Base-by-base conservation (phyloP, 2,329 filamentous ascomycete species). In the Phyllachora maydis region DNA sequence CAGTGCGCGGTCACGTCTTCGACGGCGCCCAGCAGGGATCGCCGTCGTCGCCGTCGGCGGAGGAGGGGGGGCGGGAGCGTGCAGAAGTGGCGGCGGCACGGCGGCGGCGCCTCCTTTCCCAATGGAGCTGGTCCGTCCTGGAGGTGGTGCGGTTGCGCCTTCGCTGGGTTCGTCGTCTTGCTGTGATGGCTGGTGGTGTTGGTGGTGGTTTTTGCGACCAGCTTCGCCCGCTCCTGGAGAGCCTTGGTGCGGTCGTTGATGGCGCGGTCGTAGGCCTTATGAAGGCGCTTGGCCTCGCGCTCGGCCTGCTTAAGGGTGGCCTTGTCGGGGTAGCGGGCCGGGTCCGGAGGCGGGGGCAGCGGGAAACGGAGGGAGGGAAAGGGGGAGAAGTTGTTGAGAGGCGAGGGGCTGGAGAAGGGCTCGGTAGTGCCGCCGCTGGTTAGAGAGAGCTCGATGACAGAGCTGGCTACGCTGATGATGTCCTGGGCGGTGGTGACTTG, bases 1-100 rank as follows among this genome's bases (percentile, higher is more conserved):
- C 78, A 85, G 42, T 91, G 82, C 7, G 82, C 83, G 5, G 66
- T 70, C 1, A 91, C 75, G 45, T 91, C 78, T 39, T 91, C 82
- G 30, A 88, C 68, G 24, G 68, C 70, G 28, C 73, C 62, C 76
- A 93, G n/a, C n/a, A n/a, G n/a, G n/a, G n/a, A n/a, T n/a, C 50
- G 5, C 66, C 68, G 24, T 55, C 42, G 8, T 44, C 49, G 27
- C 53, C 54, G n/a, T n/a, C n/a, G n/a, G n/a, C n/a, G n/a, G n/a
- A n/a, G n/a, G n/a, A n/a, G n/a, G n/a, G n/a, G n/a, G 11, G 54
- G 46, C 0, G 75, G 79, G 3, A 85, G 47, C 35, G 70, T 67
- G 47, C 81, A 88, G 44, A 93, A 92, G 38, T 77, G 85, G 28
- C 66, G 63, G 23, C 74, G 14, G 10, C 8, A 16, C n/a, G 12